Evolutionary conservation across 2,329 filamentous ascomycete genomes (phyloP), one percentile per base, ranked within the genome.

Genomic region (Metarhizium guizhouense): DNA sequence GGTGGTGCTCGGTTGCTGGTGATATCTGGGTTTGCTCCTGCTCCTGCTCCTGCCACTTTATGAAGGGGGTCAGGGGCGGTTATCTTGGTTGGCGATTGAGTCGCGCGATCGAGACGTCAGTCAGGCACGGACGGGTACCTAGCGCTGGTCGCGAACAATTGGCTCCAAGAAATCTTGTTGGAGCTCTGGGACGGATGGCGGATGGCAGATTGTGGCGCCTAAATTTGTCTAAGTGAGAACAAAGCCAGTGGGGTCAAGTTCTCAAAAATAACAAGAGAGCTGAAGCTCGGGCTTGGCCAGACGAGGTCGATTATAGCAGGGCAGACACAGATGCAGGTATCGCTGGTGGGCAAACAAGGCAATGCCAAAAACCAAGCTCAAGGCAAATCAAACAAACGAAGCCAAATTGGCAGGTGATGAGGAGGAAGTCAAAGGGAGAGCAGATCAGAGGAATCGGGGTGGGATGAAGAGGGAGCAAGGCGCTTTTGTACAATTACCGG

Each of bases 61-160:
- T 42, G 29, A 45, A 51, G 40, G 48, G 42, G 36, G 38, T 13
- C 16, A 20, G 43, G 18, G 14, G 32, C 16, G 48, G 47, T 43
- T 14, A 6, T 42, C 18, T 34, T 34, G 32, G 32, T 30, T 42
- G 45, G 49, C 42, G 51, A 25, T 36, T 38, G 56, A 58, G 49
- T 54, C 54, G 54, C 36, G 54, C 13, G 18, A 43, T 55, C 48
- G 43, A 57, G 47, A 57, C 45, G 57, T 30, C 47, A 47, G 48
- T 47, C 45, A 54, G 54, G 51, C 43, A 57, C 54, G 53, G 53
- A 61, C 61, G 60, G 59, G 60, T 59, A 62, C 61, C 62, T 63
- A 59, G 56, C 57, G 53, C 57, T 58, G 57, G 57, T 54, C 51
- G 53, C 56, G 55, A 13, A 40, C 38, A 16, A 5, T 48, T 45